Percentiles rank a stretch among this genome's conserved stretches.
phyloP scores from a whole-genome alignment of 768 basidiomycete genomes.

The Cyathus striatus region DNA sequence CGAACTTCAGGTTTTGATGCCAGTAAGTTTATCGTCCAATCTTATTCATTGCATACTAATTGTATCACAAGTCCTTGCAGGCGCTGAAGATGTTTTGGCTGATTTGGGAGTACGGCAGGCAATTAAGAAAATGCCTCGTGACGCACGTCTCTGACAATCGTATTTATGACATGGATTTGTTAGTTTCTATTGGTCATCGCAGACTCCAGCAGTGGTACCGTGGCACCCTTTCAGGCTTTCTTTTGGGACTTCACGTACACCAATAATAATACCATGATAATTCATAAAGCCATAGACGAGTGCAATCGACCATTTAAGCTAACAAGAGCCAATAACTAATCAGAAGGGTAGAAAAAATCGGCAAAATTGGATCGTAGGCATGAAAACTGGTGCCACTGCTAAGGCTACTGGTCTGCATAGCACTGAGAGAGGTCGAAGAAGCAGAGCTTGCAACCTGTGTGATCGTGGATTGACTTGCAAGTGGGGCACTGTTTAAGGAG shows the following conservation, averaged over 20 bases:
- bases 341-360: too few species aligned
- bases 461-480: not conserved
- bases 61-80: slow-evolving; percentile 67
- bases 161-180: not conserved
- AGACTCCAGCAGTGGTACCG: not conserved
- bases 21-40: slow-evolving; percentile 32
- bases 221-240: not conserved
- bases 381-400: not conserved
- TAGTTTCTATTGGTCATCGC: not conserved
- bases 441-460: not conserved
- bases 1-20: slow-evolving; percentile 82
- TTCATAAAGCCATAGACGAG: not conserved
- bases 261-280: not conserved
- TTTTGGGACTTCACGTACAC: not conserved
- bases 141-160: slow-evolving; percentile 24
- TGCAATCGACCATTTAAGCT: too few species aligned
- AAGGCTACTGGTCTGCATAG: not conserved
- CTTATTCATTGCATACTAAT: too few species aligned
- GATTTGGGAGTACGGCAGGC: slow-evolving; percentile 74
- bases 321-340: too few species aligned
- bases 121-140: slow-evolving; percentile 59
- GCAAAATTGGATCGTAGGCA: not conserved
- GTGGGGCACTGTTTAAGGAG: too few species aligned
- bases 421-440: not conserved
- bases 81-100: slow-evolving; percentile 70